These are phyloP conservation scores for Tylopilus sp. DNA, from an alignment of 768 basidiomycete genomes.

Conservation along the genomic window DNA sequence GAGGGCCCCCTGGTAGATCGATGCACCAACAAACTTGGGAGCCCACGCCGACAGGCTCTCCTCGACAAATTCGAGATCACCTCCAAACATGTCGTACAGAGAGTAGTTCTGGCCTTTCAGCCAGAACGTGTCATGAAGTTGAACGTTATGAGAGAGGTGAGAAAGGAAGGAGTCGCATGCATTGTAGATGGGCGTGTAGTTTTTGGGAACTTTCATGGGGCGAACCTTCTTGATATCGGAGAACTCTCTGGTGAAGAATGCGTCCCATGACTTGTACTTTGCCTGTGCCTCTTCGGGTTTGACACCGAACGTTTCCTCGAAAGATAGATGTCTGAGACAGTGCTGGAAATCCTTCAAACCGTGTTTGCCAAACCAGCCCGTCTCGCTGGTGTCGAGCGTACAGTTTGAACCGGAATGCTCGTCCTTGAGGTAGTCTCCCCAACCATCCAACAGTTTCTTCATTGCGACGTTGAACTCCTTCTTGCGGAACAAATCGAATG, in stretches of 20 bases:
- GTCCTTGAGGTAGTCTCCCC: constrained; percentile 2
- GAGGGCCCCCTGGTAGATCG: constrained; percentile 49
- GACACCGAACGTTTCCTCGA: constrained; percentile 1
- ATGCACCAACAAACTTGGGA: constrained; percentile 31
- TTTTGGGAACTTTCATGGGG: not conserved
- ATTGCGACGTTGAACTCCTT: constrained; percentile 1
- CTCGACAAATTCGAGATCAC: not conserved
- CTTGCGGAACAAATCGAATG: constrained; percentile 13
- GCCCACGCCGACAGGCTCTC: not conserved
- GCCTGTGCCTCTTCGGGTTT: not conserved
- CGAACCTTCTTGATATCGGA: not conserved
- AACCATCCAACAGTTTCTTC: not conserved
- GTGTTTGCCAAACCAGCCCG: not conserved
- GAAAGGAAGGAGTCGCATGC: constrained; percentile 53
- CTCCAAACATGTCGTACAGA: constrained; percentile 48
- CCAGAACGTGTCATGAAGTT: constrained; percentile 50
- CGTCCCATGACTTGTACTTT: constrained; percentile 38
- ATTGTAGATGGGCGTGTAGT: constrained; percentile 35
- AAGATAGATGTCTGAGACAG: not conserved
- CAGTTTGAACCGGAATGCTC: not conserved
- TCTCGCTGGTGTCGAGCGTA: not conserved
- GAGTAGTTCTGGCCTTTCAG: constrained; percentile 61
- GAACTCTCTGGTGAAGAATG: constrained; percentile 50
- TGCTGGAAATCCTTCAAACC: not conserved
- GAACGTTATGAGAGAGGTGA: constrained; percentile 32